phyloP scores from a whole-genome alignment of 1,139 yeast genomes.

The Williopsis jadinii region DNA sequence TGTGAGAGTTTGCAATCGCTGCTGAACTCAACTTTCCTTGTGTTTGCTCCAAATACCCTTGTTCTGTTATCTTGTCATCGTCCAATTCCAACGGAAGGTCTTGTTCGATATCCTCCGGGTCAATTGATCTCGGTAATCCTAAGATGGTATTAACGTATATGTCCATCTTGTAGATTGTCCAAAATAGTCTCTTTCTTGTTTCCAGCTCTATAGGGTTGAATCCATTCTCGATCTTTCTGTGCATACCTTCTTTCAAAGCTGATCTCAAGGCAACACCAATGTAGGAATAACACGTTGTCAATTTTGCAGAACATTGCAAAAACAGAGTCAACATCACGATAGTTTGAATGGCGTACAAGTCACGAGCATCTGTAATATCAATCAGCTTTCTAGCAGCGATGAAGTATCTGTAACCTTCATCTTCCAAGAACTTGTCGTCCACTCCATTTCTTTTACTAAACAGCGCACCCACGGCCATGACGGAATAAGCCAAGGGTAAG shows the following conservation, averaged over 20 bases:
- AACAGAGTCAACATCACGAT: constrained; percentile 63
- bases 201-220: constrained; percentile 82
- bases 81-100: constrained; percentile 79
- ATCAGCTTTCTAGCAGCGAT: constrained; percentile 81
- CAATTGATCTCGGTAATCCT: constrained; percentile 71
- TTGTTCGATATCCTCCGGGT: constrained; percentile 83
- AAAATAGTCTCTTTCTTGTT: constrained; percentile 77
- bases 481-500: constrained; percentile 66
- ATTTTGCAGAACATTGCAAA: constrained; percentile 82
- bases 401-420: constrained; percentile 82
- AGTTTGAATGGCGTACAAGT: constrained; percentile 65
- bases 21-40: constrained; percentile 55
- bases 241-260: constrained; percentile 83
- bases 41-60: constrained; percentile 27
- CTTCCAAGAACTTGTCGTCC: constrained; percentile 50
- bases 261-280: constrained; percentile 89
- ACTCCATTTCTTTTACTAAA: constrained; percentile 36
- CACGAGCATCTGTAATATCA: constrained; percentile 64
- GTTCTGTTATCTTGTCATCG: constrained; percentile 77
- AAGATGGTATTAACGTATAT: constrained; percentile 83
- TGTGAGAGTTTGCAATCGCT: constrained; percentile 83
- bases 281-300: constrained; percentile 86
- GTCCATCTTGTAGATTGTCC: constrained; percentile 89
- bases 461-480: constrained; percentile 72
- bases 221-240: constrained; percentile 59